Evolutionary conservation across 805 yeast species (phyloP).

Genomic region (Zygosaccharomyces bisporus): DNA sequence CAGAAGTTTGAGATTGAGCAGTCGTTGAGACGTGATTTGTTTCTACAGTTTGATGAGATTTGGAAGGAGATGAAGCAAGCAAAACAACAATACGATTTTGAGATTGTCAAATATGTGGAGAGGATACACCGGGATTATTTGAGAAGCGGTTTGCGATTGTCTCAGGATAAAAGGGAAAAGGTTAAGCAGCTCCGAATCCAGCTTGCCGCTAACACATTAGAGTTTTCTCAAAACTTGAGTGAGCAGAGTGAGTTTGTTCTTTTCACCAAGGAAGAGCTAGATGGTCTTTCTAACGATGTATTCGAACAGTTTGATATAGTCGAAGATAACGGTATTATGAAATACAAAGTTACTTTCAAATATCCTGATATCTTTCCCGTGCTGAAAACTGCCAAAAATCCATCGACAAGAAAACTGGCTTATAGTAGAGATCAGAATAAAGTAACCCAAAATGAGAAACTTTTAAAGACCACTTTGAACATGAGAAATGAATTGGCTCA

Average conservation of each 20-base stretch:
- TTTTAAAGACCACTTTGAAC: constrained; percentile 57
- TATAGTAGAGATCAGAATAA: constrained; percentile 66
- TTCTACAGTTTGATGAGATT: constrained; percentile 52
- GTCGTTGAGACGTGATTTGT: constrained; percentile 63
- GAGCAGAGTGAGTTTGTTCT: constrained; percentile 61
- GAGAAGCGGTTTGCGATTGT: constrained; percentile 65
- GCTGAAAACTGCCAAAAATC: constrained; percentile 62
- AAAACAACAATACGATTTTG: constrained; percentile 39
- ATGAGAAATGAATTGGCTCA: constrained; percentile 60
- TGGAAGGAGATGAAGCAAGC: constrained; percentile 38
- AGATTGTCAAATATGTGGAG: constrained; percentile 53
- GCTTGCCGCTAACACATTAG: constrained; percentile 52
- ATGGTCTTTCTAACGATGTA: constrained; percentile 68
- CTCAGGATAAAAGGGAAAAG: constrained; percentile 50
- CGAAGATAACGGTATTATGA: constrained; percentile 40
- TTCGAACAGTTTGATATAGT: constrained; percentile 51
- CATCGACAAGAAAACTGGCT: constrained; percentile 63
- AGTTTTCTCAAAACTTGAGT: constrained; percentile 62
- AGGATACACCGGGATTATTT: constrained; percentile 55
- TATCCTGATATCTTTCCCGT: constrained; percentile 78
- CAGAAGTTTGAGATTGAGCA: constrained; percentile 60
- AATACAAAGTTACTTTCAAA: constrained; percentile 68
- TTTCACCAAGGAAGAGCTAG: constrained; percentile 62
- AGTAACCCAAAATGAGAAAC: constrained; percentile 57
- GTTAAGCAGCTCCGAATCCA: constrained; percentile 57